A percentile compares a stretch with the other conserved stretches of the same genome.
Conservation (phyloP, 2,329 filamentous ascomycete genomes). For the Graphilbum sp. region DNA sequence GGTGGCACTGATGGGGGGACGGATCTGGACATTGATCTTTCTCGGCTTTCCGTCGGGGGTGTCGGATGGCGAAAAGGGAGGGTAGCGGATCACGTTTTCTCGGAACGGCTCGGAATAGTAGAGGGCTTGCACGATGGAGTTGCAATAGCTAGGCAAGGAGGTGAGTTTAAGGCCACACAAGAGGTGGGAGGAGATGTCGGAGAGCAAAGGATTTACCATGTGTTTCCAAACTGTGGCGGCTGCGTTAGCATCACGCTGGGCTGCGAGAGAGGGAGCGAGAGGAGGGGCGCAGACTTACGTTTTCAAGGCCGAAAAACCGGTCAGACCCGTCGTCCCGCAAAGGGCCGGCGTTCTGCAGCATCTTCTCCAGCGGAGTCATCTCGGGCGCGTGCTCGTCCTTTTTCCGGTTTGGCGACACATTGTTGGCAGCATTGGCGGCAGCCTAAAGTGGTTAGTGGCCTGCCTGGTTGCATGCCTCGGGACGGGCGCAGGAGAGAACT, state of each 20-base stretch:
- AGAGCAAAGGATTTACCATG: constrained; percentile 56
- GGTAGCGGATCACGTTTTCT: constrained; percentile 86
- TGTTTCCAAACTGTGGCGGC: constrained; percentile 69
- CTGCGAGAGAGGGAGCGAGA: background rate
- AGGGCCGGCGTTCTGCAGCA: constrained; percentile 67
- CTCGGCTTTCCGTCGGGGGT: constrained; percentile 42
- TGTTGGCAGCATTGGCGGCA: constrained; percentile 25
- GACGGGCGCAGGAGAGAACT: constrained; percentile 15
- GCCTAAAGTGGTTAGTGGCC: too few species aligned
- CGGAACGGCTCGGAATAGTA: constrained; percentile 93
- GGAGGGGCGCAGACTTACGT: constrained; percentile 46
- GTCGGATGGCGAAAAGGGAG: constrained; percentile 52
- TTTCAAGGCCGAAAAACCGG: constrained; percentile 97
- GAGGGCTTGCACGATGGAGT: constrained; percentile 92
- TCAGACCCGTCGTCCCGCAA: constrained; percentile 79
- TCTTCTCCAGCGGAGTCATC: constrained; percentile 49
- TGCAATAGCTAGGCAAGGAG: constrained; percentile 59
- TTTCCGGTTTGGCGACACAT: constrained; percentile 25
- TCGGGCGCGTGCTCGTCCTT: constrained; percentile 43
- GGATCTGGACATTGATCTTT: constrained; percentile 44
- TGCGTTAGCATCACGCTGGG: too few species aligned
- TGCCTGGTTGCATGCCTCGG: too few species aligned
- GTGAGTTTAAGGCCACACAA: constrained; percentile 6
- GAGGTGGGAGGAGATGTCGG: background rate
- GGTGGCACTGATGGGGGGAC: constrained; percentile 31